Evolutionary conservation across 1,139 yeast genomes (phyloP).

Genomic region (Blastobotrys malaysiensis): DNA sequence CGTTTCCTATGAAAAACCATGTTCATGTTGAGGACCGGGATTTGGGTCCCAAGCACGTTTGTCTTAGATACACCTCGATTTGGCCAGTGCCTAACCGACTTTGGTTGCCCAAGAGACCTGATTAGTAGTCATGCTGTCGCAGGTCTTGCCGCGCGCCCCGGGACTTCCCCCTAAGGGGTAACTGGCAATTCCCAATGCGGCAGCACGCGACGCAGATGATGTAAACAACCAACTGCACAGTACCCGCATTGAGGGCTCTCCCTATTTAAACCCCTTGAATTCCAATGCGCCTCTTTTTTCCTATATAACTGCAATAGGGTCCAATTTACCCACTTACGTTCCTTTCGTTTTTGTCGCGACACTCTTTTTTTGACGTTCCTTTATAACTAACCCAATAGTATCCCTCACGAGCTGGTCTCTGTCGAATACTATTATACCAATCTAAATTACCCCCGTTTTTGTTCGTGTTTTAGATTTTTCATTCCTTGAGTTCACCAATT

Average conservation of each 20-base stretch:
- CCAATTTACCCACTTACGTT: background rate
- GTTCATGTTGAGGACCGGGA: background rate
- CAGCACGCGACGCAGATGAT: slow-evolving; percentile 1
- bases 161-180: background rate
- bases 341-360: slow-evolving; percentile 2
- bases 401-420: slow-evolving; percentile 7
- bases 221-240: background rate
- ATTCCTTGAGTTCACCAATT: slow-evolving; percentile 1
- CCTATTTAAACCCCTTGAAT: slow-evolving; percentile 5
- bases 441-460: background rate
- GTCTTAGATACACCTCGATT: background rate
- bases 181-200: background rate
- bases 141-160: background rate
- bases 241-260: background rate
- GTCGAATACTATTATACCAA: background rate
- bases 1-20: background rate
- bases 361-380: slow-evolving; percentile 7
- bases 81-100: background rate
- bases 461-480: background rate
- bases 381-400: slow-evolving; percentile 1
- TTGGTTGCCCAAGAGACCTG: background rate
- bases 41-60: background rate
- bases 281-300: slow-evolving; percentile 3
- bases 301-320: background rate
- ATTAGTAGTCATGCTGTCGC: background rate